Evolutionary conservation across 805 yeast species (phyloP).

Genomic region (Candida ulmi): DNA sequence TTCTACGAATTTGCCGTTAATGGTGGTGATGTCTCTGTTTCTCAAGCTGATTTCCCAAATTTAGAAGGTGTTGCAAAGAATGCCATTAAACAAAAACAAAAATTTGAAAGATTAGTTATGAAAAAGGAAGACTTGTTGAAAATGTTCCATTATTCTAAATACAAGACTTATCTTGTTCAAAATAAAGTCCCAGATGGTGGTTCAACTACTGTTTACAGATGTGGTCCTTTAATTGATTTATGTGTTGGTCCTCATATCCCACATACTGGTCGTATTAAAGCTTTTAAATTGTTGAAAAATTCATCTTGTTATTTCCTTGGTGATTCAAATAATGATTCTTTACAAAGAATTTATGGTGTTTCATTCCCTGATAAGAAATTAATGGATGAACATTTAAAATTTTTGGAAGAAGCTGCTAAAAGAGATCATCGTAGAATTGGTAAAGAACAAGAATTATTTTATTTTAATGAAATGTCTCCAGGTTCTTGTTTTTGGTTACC

Average conservation of each 20-base stretch:
- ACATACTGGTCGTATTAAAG: conserved; percentile 94
- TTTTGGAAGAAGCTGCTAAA: conserved; percentile 90
- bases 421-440: conserved; percentile 98
- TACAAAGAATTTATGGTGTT: conserved; percentile 96
- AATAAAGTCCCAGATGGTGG: conserved; percentile 95
- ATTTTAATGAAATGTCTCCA: conserved; percentile 95
- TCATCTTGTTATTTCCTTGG: conserved; percentile 96
- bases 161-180: conserved; percentile 80
- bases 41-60: conserved; percentile 76
- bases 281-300: conserved; percentile 89
- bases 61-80: conserved; percentile 83
- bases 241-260: conserved; percentile 98
- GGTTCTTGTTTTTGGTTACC: conserved; percentile 99
- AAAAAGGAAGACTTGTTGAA: conserved; percentile 85
- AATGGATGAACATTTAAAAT: conserved; percentile 91
- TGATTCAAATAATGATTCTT: conserved; percentile 85
- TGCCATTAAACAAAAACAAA: conserved; percentile 92
- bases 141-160: conserved; percentile 95
- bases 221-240: conserved; percentile 95
- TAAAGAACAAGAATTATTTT: conserved; percentile 90
- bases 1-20: conserved; percentile 91
- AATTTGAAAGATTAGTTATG: conserved; percentile 88
- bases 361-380: conserved; percentile 97
- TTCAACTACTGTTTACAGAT: conserved; percentile 92
- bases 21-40: conserved; percentile 68